A percentile compares a stretch with the other conserved stretches of the same genome.
phyloP scores from a whole-genome alignment of 768 basidiomycete species.

The Boletus vermiculosoides region DNA sequence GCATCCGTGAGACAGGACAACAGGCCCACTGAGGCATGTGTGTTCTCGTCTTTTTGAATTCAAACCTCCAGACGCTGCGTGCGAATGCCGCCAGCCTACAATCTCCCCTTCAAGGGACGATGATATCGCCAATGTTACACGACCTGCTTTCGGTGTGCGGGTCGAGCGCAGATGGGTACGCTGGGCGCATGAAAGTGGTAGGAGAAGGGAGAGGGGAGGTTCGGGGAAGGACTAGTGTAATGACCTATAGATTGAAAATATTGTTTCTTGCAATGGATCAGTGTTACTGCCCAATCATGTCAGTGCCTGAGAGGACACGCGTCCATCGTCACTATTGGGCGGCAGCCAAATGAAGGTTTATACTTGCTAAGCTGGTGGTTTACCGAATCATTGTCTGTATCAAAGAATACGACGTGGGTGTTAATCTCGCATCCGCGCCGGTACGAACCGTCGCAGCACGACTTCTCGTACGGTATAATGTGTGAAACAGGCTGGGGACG shows the following conservation, averaged over 20 bases:
- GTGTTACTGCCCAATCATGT: background rate
- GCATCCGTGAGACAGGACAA: background rate
- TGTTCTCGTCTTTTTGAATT: background rate
- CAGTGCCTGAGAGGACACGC: background rate
- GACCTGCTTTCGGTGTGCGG: background rate
- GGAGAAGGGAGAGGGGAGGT: background rate
- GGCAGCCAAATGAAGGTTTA: background rate
- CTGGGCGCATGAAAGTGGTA: background rate
- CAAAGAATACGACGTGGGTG: background rate
- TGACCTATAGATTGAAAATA: slow-evolving; percentile 6
- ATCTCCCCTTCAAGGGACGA: background rate
- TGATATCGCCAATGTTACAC: background rate
- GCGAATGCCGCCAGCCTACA: background rate
- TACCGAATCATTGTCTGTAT: background rate
- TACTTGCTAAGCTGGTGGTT: background rate
- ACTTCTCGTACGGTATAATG: slow-evolving; percentile 86
- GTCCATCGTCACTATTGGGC: background rate
- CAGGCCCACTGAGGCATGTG: background rate
- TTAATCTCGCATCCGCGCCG: slow-evolving; percentile 89
- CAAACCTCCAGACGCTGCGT: background rate
- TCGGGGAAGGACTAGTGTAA: slow-evolving; percentile 16
- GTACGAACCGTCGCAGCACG: slow-evolving; percentile 79
- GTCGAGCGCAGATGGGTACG: slow-evolving; percentile 8
- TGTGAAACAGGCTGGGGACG: slow-evolving; percentile 70
- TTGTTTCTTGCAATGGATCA: slow-evolving; percentile 1